A percentile compares a stretch with the other conserved stretches of the same genome.
Evolutionary conservation across 2,329 filamentous ascomycete species (phyloP).

Genomic region (Colletotrichum musae): DNA sequence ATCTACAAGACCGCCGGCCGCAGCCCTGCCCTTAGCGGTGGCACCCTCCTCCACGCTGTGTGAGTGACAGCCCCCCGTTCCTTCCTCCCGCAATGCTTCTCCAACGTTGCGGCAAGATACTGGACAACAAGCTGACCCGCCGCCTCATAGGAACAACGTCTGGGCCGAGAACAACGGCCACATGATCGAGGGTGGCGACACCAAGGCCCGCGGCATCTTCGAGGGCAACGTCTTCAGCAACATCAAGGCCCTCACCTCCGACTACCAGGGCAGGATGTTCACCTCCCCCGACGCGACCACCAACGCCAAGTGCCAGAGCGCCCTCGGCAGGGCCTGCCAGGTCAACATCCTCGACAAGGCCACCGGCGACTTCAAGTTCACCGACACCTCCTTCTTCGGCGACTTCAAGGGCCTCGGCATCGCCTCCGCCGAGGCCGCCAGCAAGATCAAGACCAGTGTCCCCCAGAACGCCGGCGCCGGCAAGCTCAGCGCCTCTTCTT

Average conservation of each 20-base stretch:
- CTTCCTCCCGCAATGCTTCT: not conserved
- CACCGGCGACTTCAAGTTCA: constrained; percentile 21
- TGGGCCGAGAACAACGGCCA: constrained; percentile 48
- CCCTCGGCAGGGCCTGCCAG: constrained; percentile 33
- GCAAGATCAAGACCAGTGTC: constrained; percentile 35
- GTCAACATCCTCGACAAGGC: constrained; percentile 29
- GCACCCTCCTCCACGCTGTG: constrained; percentile 49
- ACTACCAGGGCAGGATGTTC: constrained; percentile 46
- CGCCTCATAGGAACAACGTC: constrained; percentile 44
- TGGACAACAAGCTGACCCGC: too few relatives aligned
- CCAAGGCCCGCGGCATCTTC: constrained; percentile 44
- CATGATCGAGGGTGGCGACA: constrained; percentile 45
- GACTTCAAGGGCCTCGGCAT: constrained; percentile 26
- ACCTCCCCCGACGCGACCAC: constrained; percentile 42
- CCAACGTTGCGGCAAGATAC: too few relatives aligned
- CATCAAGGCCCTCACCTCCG: constrained; percentile 42
- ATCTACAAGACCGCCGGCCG: constrained; percentile 46
- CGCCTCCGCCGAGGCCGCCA: constrained; percentile 25
- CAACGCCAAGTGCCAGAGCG: constrained; percentile 34
- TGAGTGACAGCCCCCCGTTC: not conserved
- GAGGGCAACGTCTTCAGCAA: constrained; percentile 47
- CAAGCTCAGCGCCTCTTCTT: constrained; percentile 29
- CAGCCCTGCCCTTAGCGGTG: constrained; percentile 47
- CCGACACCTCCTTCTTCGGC: constrained; percentile 27
- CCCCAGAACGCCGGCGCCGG: constrained; percentile 32